Conservation (phyloP, 2,329 filamentous ascomycete species). For the Fusarium subtropicale region DNA sequence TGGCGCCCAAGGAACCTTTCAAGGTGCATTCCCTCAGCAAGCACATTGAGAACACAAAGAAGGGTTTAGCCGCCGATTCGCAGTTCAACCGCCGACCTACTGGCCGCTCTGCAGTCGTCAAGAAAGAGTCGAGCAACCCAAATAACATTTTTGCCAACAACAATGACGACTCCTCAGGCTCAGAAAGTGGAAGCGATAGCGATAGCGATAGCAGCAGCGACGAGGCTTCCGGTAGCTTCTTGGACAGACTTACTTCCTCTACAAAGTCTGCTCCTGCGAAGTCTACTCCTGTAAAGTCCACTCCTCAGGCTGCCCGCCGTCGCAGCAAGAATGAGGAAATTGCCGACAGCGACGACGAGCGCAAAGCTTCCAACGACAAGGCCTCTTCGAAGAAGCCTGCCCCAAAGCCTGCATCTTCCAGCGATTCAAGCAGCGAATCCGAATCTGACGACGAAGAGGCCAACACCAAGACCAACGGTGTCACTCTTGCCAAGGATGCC, state of each 20-base stretch:
- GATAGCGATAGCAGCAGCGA: constrained; percentile 33
- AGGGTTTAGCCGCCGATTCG: constrained; percentile 50
- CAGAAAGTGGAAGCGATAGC: constrained; percentile 52
- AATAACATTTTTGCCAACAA: constrained; percentile 49
- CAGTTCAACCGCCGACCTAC: constrained; percentile 50
- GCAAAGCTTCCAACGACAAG: constrained; percentile 46
- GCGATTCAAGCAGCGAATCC: constrained; percentile 48
- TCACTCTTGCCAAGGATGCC: constrained; percentile 24
- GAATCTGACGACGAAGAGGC: constrained; percentile 45
- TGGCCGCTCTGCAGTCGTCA: constrained; percentile 47
- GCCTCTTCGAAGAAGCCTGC: constrained; percentile 28
- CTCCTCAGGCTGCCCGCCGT: constrained; percentile 35
- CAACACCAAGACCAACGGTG: constrained; percentile 41
- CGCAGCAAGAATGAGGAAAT: constrained; percentile 55
- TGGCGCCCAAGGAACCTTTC: constrained; percentile 54
- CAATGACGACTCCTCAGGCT: constrained; percentile 49
- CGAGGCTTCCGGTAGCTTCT: constrained; percentile 45
- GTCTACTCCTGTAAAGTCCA: constrained; percentile 31
- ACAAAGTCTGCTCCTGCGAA: constrained; percentile 29
- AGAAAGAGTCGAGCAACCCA: constrained; percentile 47
- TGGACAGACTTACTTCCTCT: constrained; percentile 49
- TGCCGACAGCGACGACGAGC: constrained; percentile 58
- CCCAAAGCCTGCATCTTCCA: constrained; percentile 32
- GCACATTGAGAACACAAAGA: constrained; percentile 55
- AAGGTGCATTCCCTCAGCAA: constrained; percentile 54